Evolutionary conservation across 2,329 filamentous ascomycete species (phyloP), one percentile per base, ranked within the genome.

Genomic region (Claviceps fusiformis): DNA sequence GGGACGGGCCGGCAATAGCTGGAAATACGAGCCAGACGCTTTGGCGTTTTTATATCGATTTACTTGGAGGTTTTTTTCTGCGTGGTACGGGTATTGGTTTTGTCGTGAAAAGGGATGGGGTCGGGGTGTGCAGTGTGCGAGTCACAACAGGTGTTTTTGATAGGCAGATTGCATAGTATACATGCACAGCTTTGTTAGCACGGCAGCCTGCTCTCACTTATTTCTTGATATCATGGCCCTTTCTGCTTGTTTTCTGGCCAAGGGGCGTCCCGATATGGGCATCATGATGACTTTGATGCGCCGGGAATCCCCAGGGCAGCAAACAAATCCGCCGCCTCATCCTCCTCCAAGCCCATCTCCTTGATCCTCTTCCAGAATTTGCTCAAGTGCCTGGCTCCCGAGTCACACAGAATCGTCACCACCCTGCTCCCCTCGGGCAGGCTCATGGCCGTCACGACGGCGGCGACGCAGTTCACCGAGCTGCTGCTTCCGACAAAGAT

Each of bases 401-500:
- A 82, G 70, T 95, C 89, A 68, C 88, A 93, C 8, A 93, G 71
- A n/a, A 95, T 75, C 0, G 89, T 93, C n/a, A 91, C 87, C 46
- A 95, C 80, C 37, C 75, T 77, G 57, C 85, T 86, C 15, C 76
- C 78, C 54, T 71, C 67, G 5, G 80, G 80, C 58, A 91, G 71
- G 46, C 74, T 73, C 65, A 83, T 77, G 31, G 87, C 87, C 4
- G 85, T 76, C 52, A 78, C 78, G 10, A 87, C 83, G 27, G 88
- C 86, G 5, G 87, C 89, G 46, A 88, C 86, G 77, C 91, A 95
- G 68, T 98, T 98, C 53, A 98, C 92, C n/a, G 91, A 87, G 69
- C 87, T 95, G 68, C 89, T 95, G 68, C 91, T 95, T 9, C 93
- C 95, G 45, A 91, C 78, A 64, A 98, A 98, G 54, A 98, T 84